Base-by-base conservation (phyloP, 208 protist species). In the Trypanosoma congolense region DNA sequence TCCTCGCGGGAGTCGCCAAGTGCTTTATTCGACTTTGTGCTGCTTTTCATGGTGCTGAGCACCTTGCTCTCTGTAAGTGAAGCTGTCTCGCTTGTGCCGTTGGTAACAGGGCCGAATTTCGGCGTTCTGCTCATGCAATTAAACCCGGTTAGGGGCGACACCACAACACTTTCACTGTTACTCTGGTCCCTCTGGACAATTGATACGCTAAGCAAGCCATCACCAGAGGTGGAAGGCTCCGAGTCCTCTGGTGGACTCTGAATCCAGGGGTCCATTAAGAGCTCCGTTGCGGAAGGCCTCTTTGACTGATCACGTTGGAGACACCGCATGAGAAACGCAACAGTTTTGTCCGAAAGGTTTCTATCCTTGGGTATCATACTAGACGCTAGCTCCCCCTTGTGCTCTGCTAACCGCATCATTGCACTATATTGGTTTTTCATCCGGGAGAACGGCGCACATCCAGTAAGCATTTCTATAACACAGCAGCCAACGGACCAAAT, bases 401-500 rank as follows among this genome's bases (percentile, higher is more conserved):
- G 66, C 54, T 80, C 58, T 1, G 80, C 83, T 16, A 93, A 73
- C n/a, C 67, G 25, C 75, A 93, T 82, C 80, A 93, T 88, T 26
- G 89, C 71, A 43, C 53, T 49, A 71, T 84, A 90, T 64, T 87
- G 82, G 40, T 83, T 90, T 46, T 57, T 56, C 4, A 93, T 42
- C 40, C 72, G 56, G 18, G 80, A 59, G 33, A 91, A 70, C 5
- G 87, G 87, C 24, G 83, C 75, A 33, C 43, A 57, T 22, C 83
- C 83, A 1, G 83, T 79, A 14, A 96, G 59, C 87, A 96, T 95
- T 69, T 96, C 83, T 56, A 95, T 82, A 18, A 95, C 77, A 44
- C 81, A 92, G 70, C 90, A 96, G 9, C 78, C 92, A 12, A 94
- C 68, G n/a, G 80, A 87, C 90, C 92, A 97, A 21, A 97, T 76